Evolutionary conservation across 306 rosid genomes (phyloP).

Genomic region (Prunus salicina): DNA sequence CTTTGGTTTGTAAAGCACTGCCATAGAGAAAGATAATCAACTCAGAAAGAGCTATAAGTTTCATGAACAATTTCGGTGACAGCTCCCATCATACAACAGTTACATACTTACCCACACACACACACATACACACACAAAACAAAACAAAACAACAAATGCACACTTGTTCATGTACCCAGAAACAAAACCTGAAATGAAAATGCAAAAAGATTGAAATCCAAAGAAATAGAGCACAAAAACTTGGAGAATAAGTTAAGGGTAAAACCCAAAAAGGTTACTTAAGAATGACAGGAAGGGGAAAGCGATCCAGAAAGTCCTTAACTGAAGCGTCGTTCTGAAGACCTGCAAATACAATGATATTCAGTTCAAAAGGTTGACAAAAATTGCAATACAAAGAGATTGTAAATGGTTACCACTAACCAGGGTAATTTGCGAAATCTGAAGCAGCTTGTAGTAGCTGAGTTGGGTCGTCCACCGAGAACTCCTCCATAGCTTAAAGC

Average conservation of each 20-base stretch:
- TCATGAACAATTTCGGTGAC: not conserved
- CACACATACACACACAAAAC: not conserved
- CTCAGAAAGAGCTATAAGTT: not conserved
- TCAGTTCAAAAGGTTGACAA: not conserved
- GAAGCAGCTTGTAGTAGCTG: conserved; percentile 70
- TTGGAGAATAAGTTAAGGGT: not conserved
- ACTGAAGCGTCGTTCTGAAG: conserved; percentile 60
- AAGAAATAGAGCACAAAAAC: not conserved
- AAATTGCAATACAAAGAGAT: not conserved
- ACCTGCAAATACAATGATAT: conserved; percentile 35
- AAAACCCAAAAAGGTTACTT: conserved; percentile 31
- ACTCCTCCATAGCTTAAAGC: conserved; percentile 35
- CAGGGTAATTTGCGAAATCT: conserved; percentile 61
- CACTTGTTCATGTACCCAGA: not conserved
- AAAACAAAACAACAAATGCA: not conserved
- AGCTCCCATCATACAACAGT: not conserved
- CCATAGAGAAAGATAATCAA: conserved; percentile 9
- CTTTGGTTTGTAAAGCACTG: conserved; percentile 80
- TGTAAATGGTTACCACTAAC: conserved; percentile 19
- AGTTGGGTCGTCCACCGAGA: conserved; percentile 51
- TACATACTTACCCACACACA: not conserved
- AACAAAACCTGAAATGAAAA: not conserved
- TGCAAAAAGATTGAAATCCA: not conserved
- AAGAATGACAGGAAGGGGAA: conserved; percentile 70
- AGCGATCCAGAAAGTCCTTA: conserved; percentile 60